A percentile compares a stretch with the other conserved stretches of the same genome.
Conservation (phyloP, 2,329 filamentous ascomycete species). For the Colletotrichum theobromicola region DNA sequence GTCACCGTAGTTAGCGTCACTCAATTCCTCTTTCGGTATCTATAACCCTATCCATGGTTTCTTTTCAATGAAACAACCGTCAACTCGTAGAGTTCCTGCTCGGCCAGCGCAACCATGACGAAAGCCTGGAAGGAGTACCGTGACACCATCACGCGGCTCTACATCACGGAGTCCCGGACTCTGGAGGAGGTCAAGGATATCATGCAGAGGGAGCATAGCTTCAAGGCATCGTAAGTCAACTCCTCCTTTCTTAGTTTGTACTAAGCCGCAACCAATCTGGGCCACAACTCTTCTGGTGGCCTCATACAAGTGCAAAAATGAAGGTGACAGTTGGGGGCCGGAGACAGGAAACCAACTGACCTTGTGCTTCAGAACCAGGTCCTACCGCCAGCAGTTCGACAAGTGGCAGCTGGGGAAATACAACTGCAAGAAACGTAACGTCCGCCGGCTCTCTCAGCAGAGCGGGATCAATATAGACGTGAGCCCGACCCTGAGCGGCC, state of each 20-base stretch:
- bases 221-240: conserved; percentile 46
- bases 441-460: conserved; percentile 23
- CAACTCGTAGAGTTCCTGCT: not conserved
- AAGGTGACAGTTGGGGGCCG: not conserved
- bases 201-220: conserved; percentile 42
- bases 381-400: conserved; percentile 54
- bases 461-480: not conserved
- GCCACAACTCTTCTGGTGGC: not conserved
- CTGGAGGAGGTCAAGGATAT: conserved; percentile 44
- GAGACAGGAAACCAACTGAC: not conserved
- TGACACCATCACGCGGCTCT: conserved; percentile 41
- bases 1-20: not conserved
- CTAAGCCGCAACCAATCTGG: not conserved
- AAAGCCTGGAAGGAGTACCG: conserved; percentile 47
- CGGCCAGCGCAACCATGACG: conserved; percentile 40
- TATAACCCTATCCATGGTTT: not conserved
- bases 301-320: not conserved
- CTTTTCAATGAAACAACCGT: not conserved
- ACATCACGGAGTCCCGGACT: conserved; percentile 43
- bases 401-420: conserved; percentile 54
- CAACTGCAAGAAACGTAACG: conserved; percentile 43
- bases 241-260: no score
- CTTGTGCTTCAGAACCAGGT: conserved; percentile 37
- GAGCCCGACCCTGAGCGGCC: not conserved
- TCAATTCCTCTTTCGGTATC: not conserved